These are phyloP conservation scores for Microsporum ferrugineum DNA, from an alignment of 2,329 filamentous ascomycete genomes.

Conservation along the genomic window DNA sequence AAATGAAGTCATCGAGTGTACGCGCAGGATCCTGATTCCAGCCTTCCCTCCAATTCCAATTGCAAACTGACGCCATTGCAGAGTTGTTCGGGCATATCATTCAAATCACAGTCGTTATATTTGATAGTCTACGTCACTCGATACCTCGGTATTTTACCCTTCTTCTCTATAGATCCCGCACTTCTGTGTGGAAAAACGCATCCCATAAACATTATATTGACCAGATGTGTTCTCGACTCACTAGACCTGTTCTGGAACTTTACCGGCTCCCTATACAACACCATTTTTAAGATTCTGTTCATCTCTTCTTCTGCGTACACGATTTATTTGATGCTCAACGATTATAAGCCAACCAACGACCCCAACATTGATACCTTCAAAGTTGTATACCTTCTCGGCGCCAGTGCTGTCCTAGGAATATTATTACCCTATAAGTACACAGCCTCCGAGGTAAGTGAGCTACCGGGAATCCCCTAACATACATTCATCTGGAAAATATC, in stretches of 20 bases:
- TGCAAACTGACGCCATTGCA: conserved; percentile 29
- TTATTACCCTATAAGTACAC: conserved; percentile 79
- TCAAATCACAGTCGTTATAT: conserved; percentile 96
- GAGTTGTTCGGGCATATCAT: conserved; percentile 96
- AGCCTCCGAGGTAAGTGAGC: conserved; percentile 47
- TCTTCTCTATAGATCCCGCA: background rate
- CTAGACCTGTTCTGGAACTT: conserved; percentile 76
- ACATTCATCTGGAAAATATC: background rate
- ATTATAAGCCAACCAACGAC: conserved; percentile 95
- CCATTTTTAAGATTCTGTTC: conserved; percentile 91
- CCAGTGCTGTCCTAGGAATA: conserved; percentile 65
- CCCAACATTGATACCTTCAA: conserved; percentile 96
- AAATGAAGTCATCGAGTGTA: conserved; percentile 90
- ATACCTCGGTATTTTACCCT: conserved; percentile 57
- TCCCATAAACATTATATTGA: background rate
- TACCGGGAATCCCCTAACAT: background rate
- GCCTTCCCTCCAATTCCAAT: background rate
- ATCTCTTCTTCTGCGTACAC: conserved; percentile 84
- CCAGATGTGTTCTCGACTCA: background rate
- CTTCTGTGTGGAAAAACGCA: background rate
- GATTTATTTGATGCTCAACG: conserved; percentile 93
- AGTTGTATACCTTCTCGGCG: conserved; percentile 82
- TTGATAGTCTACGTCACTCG: conserved; percentile 85
- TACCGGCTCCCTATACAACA: conserved; percentile 77
- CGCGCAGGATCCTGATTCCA: conserved; percentile 21